phyloP scores from a whole-genome alignment of 345 rosid genomes.

The Dipteronia dyeriana region DNA sequence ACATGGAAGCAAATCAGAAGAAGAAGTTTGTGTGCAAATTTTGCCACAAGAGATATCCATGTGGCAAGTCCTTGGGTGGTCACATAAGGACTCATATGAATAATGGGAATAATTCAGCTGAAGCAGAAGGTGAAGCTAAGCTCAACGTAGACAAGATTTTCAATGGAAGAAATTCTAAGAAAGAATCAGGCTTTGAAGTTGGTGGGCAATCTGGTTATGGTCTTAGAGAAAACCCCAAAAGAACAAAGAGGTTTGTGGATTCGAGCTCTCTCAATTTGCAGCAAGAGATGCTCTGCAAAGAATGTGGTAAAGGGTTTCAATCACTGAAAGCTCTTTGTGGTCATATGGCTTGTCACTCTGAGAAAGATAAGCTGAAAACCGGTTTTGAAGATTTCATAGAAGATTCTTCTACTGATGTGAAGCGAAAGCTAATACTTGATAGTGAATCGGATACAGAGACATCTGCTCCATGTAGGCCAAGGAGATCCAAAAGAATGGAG shows the following conservation, averaged over 20 bases:
- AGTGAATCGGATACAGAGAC: conserved; percentile 74
- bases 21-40: conserved; percentile 71
- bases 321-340: conserved; percentile 90
- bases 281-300: conserved; percentile 57
- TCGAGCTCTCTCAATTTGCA: conserved; percentile 32
- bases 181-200: conserved; percentile 37
- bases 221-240: conserved; percentile 73
- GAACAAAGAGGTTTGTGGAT: conserved; percentile 58
- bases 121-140: conserved; percentile 40
- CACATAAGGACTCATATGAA: conserved; percentile 84
- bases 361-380: conserved; percentile 46
- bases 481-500: conserved; percentile 65
- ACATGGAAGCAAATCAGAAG: conserved; percentile 57
- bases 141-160: conserved; percentile 32
- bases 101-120: conserved; percentile 36
- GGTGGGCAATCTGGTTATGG: conserved; percentile 58
- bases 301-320: conserved; percentile 85
- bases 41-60: conserved; percentile 70
- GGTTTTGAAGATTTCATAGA: conserved; percentile 35
- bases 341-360: conserved; percentile 91
- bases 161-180: conserved; percentile 25
- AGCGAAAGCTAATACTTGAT: conserved; percentile 46
- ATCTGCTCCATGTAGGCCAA: conserved; percentile 55
- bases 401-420: conserved; percentile 27
- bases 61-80: conserved; percentile 90